Base-by-base conservation (phyloP, 1,139 yeast species). In the Zygotorulaspora mrakii region DNA sequence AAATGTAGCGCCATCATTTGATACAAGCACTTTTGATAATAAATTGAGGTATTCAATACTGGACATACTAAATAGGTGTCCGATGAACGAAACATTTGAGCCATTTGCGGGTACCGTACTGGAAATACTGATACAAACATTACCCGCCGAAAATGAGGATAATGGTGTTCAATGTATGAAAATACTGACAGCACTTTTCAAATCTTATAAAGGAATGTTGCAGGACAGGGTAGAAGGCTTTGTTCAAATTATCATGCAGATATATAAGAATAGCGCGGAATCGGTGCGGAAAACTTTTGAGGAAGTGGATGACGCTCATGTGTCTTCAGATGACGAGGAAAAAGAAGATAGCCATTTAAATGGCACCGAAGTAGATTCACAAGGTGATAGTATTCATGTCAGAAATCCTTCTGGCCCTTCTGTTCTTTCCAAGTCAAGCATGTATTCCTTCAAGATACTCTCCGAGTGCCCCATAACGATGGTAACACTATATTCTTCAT, bases 381-480 rank as follows among this genome's bases (percentile, higher is more conserved):
- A 27, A 11, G 29, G 23, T 10, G 32, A 27, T 20, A 31, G 33
- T n/a, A 31, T 21, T 7, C 34, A 17, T 21, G 39, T 36, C 14
- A 34, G 23, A 12, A 32, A 20, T 11, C 10, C 20, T 7, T n/a
- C 13, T 8, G 27, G 14, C 3, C 13, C 31, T 6, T 29, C 6
- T 39, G 68, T 52, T 36, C 58, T 59, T 6, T 55, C 68, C 42
- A 53, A 48, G 35, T 74, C 73, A 49, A 82, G 94, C 9, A 76
- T 85, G 74, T 71, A 64, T 54, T 88, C 97, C 1, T 91, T 91
- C 70, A 89, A 88, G 59, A 87, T 94, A 8, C 73, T 91, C 44
- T 88, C 96, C 0, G 99, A 94, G 62, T 89, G 97, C 59, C 99
- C 99, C 5, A 89, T 94, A 29, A 89, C 95, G 7, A 85, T 94